Evolutionary conservation across 2,329 filamentous ascomycete genomes (phyloP), one percentile per base, ranked within the genome.

Genomic region (Aspergillus latus): DNA sequence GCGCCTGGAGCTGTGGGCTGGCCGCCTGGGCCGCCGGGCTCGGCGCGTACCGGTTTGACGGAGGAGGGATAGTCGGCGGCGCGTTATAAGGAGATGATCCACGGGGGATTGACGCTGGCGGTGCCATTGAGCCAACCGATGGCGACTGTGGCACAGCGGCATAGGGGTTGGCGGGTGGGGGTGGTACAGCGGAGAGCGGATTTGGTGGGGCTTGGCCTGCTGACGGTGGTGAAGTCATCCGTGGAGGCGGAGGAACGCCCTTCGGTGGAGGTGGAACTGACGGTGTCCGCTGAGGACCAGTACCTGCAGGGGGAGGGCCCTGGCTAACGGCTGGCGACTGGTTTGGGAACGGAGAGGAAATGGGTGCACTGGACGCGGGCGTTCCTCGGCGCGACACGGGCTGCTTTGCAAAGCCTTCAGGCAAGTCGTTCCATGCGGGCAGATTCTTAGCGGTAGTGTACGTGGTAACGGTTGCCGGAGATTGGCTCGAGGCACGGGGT

Each of bases 341-440:
- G 64, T 84, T 84, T 1, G 85, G 82, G 78, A 94, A 96, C 7
- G 91, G 90, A 15, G 89, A 85, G n/a, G 81, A 84, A 49, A 92
- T 85, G 2, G 88, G 79, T 50, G 85, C 83, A 32, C 69, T 68
- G 16, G 85, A 78, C 54, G 81, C 85, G 2, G 92, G 91, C 1
- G 93, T 97, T 45, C 82, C 81, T 69, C 88, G 85, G 63, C 92
- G 86, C 21, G 87, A 82, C 11, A 84, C 82, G n/a, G 88, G 82
- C 53, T 83, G 78, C 77, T 93, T 90, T 45, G 84, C 82, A 45
- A 97, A 86, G 54, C 77, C 89, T 66, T 96, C 83, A 1, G 94
- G 94, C 50, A 95, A 88, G 73, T 99, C 94, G 65, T 99, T 99
- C 94, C 94, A 99, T 65, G 89, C 88, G 29, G 87, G 84, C 61